Base-by-base conservation (phyloP, 495 filamentous ascomycete species). In the Podospora anserina region DNA sequence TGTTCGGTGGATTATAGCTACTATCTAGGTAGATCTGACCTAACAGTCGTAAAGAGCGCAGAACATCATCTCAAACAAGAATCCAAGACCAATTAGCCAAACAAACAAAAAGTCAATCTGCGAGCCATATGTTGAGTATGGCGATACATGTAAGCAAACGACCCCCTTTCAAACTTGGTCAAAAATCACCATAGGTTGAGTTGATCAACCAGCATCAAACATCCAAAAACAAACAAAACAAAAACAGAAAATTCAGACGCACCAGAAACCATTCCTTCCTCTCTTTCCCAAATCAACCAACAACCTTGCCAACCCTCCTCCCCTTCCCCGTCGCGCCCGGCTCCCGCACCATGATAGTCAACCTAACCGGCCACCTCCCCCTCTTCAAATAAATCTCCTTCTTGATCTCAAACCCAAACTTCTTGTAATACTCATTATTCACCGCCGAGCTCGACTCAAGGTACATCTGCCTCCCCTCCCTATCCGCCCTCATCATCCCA, bases 281-380 rank as follows among this genome's bases (percentile, higher is more conserved):
- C 39, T 9, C 39, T 11, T 11, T 13, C 0, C 15, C 39, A 9
- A 49, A 11, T 16, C 9, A 49, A 16, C 7, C 39, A 49, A 49
- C 39, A 11, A 11, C 39, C 13, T 49, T 49, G 6, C 39, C 39
- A 49, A 49, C 39, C 39, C 9, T 49, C 39, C 39, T 49, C 39
- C 39, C 39, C 39, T 49, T 49, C 39, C 39, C 39, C 7, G 9
- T 49, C 7, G 39, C 13, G 15, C 39, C 39, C 20, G 90, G 87
- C 77, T 91, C 86, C 61, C 91, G 82, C 57, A 92, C 87, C 91
- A 94, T 94, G 80, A 91, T 88, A 73, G 88, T 88, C 71, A 94
- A 77, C 64, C 82, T 82, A 27, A 93, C 84, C n/a, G 86, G 86
- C 61, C 34, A 28, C 72, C 83, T 84, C 34, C 83, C 86, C 20